Evolutionary conservation across 2,329 filamentous ascomycete species (phyloP).

Genomic region (Aureobasidium lini): DNA sequence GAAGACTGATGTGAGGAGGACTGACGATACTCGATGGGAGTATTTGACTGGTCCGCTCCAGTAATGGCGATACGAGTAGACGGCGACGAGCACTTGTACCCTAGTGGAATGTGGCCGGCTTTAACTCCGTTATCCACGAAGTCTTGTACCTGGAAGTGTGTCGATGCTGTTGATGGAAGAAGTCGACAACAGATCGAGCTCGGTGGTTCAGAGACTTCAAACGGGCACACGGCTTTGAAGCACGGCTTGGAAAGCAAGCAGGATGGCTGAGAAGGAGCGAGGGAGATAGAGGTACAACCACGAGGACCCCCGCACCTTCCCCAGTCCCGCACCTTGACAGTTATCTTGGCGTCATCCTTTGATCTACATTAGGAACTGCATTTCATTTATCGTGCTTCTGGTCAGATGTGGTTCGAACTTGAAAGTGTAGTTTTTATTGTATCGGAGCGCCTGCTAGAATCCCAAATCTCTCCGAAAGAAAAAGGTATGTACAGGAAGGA

Average conservation of each 20-base stretch:
- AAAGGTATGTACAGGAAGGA: constrained; percentile 3
- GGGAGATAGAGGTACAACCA: neutral
- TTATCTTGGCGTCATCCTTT: neutral
- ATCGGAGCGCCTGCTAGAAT: neutral
- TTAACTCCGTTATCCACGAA: neutral
- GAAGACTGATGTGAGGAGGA: neutral
- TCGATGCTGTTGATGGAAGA: neutral
- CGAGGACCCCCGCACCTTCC: neutral
- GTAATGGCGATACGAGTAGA: neutral
- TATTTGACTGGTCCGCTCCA: neutral
- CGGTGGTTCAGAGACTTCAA: too few species aligned
- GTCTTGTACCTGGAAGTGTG: neutral
- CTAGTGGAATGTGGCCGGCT: neutral
- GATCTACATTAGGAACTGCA: neutral
- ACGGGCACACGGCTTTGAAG: too few species aligned
- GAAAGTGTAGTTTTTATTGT: neutral
- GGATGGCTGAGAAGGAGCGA: neutral
- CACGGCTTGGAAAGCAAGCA: neutral
- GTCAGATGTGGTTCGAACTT: neutral
- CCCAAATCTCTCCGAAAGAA: neutral
- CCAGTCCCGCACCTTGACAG: too few species aligned
- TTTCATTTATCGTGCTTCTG: too few species aligned
- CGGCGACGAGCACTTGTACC: neutral
- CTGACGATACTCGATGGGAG: neutral
- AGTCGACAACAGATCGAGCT: neutral